Base-by-base conservation (phyloP, 1,284 basidiomycete species). In the Leccinum proliferum region DNA sequence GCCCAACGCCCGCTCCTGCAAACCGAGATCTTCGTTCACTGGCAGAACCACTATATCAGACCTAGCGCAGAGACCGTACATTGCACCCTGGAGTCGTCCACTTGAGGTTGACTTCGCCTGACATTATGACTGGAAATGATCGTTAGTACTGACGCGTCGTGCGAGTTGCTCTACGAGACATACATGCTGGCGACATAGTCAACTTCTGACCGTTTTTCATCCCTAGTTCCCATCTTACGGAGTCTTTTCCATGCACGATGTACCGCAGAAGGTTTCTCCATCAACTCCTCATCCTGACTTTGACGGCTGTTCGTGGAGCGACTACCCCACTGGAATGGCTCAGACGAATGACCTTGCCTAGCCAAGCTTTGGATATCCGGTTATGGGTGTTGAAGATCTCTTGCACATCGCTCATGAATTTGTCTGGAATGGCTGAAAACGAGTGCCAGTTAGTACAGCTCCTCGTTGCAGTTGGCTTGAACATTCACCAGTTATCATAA, bases 161-260 rank as follows among this genome's bases (percentile, higher is more conserved):
- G 50, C 21, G 2, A 41, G 39, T n/a, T 48, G 11, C 35, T n/a
- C 29, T 15, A 7, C 41, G 29, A 60, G 53, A 69, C 80, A 62
- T 69, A 84, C 81, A 85, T 81, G 62, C 81, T 81, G 15, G 78
- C 77, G n/a, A 78, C 81, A 63, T 78, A 84, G 64, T 85, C 83
- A 0, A 81, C 81, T 66, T 85, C 84, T 2, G 81, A 83, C 73
- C 78, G 81, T 64, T 75, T 79, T 62, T 80, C 78, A 21, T 76
- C 77, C 3, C 78, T 77, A 7, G 70, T 69, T 25, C 72, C 75
- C 81, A 84, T 81, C 62, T 69, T 72, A 7, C 69, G 68, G 3
- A 84, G 73, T 37, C 76, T 74, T 35, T 76, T 73, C 79, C 81
- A 84, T 3, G 81, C 81, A 2, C 70, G 68, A 60, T 76, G 79